Evolutionary conservation across 75 land plant genomes (phyloP), one percentile per base, ranked within the genome.

Genomic region (Pseudotsuga menziesii): DNA sequence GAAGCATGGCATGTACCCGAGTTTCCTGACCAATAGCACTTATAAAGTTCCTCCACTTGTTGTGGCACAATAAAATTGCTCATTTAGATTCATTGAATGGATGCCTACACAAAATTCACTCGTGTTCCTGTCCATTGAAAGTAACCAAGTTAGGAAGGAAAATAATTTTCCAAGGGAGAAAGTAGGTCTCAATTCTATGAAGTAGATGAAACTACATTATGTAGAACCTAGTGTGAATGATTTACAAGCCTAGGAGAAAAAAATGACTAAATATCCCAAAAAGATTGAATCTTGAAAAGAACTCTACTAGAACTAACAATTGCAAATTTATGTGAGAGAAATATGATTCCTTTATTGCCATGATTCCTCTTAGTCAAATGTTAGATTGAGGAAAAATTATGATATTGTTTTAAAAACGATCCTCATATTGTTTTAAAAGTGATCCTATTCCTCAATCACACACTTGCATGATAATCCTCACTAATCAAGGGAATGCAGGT

Each of bases 41-140:
- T 94, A 72, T 91, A 81, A 67, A 97, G 91, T 78, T 94, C 86
- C 83, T 97, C 99, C 4, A 97, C 98, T 44, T 69, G 81, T 72
- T 93, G 91, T 56, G 98, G 99, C 41, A 94, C 92, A 61, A 97
- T 95, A 84, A 91, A 84, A 91, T 89, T 19, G 95, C 99, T 83
- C 99, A 88, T 77, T 92, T 97, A 5, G 99, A 94, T 75, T 97
- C 99, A 83, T 26, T 92, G 71, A 94, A 97, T 22, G 99, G 99
- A 73, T 97, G 99, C n/a, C 98, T 92, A 74, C 99, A 97, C 23
- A 97, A 61, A 39, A 97, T 85, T 32, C 98, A 76, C 75, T 97
- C 93, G 27, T 83, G 92, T 23, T 84, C 95, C 99, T 97, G 83
- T 48, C 56, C 55, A 73, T 44, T 22, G 5, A 44, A 23, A 73